Percentiles rank a stretch among this genome's conserved stretches.
phyloP scores from a whole-genome alignment of 2,329 filamentous ascomycete species.

The Aspergillus piperis region DNA sequence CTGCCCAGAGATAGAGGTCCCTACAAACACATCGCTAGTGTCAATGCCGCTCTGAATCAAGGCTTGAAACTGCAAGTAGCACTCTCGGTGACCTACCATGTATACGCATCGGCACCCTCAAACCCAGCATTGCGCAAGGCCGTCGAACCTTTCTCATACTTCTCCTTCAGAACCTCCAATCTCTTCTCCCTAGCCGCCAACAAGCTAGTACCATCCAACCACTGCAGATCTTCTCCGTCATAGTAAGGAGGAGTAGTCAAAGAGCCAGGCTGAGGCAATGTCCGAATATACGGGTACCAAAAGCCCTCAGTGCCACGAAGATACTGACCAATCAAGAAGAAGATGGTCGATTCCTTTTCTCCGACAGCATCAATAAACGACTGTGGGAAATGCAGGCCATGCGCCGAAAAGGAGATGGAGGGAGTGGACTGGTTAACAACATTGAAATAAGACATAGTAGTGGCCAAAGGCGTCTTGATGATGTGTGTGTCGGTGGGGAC shows the following conservation, averaged over 20 bases:
- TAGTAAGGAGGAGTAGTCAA: constrained; percentile 67
- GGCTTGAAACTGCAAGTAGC: not conserved
- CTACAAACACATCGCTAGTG: constrained; percentile 23
- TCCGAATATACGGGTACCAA: constrained; percentile 69
- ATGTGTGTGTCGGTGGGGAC: constrained; percentile 35
- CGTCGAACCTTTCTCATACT: constrained; percentile 37
- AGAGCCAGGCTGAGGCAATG: constrained; percentile 64
- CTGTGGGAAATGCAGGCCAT: constrained; percentile 48
- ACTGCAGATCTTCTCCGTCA: constrained; percentile 60
- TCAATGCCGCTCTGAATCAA: not conserved
- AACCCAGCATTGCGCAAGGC: constrained; percentile 36
- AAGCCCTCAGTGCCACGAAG: constrained; percentile 59
- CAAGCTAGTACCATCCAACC: constrained; percentile 44
- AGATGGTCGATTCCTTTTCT: constrained; percentile 64
- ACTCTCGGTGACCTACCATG: constrained; percentile 35
- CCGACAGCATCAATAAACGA: constrained; percentile 54
- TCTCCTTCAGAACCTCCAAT: constrained; percentile 37
- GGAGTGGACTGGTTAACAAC: constrained; percentile 28
- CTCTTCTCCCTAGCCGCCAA: constrained; percentile 36
- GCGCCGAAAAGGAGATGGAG: constrained; percentile 28
- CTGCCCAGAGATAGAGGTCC: constrained; percentile 50
- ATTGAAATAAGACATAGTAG: constrained; percentile 43
- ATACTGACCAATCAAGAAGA: constrained; percentile 70
- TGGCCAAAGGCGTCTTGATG: constrained; percentile 36
- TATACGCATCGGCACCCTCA: constrained; percentile 35